These are phyloP conservation scores for Lyophyllum atratum DNA, from an alignment of 768 basidiomycete species.

Conservation along the genomic window DNA sequence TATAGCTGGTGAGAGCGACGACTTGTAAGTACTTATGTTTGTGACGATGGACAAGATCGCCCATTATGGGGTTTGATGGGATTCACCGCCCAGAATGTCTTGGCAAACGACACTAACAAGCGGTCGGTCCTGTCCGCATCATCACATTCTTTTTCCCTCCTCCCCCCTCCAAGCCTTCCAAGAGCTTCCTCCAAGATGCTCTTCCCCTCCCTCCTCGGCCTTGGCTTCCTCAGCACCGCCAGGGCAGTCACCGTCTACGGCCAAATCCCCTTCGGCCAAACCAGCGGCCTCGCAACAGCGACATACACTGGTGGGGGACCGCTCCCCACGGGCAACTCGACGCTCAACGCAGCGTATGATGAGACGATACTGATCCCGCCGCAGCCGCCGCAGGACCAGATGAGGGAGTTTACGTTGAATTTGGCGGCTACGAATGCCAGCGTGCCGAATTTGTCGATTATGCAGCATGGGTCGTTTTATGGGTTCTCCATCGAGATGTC, in stretches of 20 bases:
- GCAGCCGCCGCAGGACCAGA: slow-evolving; percentile 43
- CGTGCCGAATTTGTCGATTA: slow-evolving; percentile 36
- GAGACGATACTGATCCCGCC: slow-evolving; percentile 49
- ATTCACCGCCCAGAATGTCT: background rate
- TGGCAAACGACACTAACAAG: background rate
- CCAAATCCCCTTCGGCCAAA: slow-evolving; percentile 31
- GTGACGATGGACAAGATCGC: no score
- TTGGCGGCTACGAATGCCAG: slow-evolving; percentile 34
- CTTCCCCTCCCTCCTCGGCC: slow-evolving; percentile 10
- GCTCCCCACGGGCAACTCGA: slow-evolving; percentile 31
- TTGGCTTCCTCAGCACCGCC: slow-evolving; percentile 13
- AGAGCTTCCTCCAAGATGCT: slow-evolving; percentile 12
- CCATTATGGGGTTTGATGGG: background rate
- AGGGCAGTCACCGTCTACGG: slow-evolving; percentile 33
- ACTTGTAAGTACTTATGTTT: background rate
- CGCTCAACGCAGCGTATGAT: slow-evolving; percentile 51
- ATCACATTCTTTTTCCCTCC: background rate
- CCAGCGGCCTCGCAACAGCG: slow-evolving; percentile 1
- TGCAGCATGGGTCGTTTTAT: slow-evolving; percentile 54
- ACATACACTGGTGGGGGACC: slow-evolving; percentile 17
- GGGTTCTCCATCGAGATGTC: slow-evolving; percentile 80
- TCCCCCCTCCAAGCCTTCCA: background rate
- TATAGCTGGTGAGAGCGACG: no score
- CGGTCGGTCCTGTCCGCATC: slow-evolving; percentile 1
- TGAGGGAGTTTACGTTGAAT: slow-evolving; percentile 44